Evolutionary conservation across 1,139 yeast genomes (phyloP).

Genomic region (Nadsonia starkeyi-henricii): DNA sequence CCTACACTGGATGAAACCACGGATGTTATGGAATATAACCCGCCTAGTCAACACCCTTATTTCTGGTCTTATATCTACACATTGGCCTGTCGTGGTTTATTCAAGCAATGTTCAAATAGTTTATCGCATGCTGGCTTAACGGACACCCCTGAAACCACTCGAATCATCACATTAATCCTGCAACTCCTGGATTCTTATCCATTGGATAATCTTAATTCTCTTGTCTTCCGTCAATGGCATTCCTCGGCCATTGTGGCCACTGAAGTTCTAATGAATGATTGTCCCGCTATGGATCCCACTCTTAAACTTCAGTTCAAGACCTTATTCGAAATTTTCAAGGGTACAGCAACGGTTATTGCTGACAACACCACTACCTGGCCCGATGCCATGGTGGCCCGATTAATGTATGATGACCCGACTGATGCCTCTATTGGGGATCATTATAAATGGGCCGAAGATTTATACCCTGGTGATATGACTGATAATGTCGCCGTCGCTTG

Average conservation of each 20-base stretch:
- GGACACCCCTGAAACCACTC: conserved; percentile 10
- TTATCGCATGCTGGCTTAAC: conserved; percentile 8
- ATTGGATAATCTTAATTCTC: neutral
- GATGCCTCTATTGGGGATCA: conserved; percentile 32
- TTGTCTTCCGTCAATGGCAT: conserved; percentile 16
- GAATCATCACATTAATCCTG: conserved; percentile 13
- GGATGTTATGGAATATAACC: conserved; percentile 22
- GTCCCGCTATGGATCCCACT: conserved; percentile 7
- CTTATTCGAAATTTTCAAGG: conserved; percentile 25
- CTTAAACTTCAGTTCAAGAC: conserved; percentile 10
- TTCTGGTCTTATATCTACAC: conserved; percentile 58
- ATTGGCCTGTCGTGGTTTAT: conserved; percentile 48
- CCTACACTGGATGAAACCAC: conserved; percentile 10
- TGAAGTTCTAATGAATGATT: conserved; percentile 6
- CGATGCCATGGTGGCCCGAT: conserved; percentile 49
- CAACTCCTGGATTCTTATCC: conserved; percentile 9
- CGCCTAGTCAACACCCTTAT: conserved; percentile 39
- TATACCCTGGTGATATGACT: conserved; percentile 27
- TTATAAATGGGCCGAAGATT: conserved; percentile 21
- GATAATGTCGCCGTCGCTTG: conserved; percentile 50
- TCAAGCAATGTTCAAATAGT: conserved; percentile 32
- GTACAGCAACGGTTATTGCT: conserved; percentile 39
- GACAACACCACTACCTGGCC: conserved; percentile 49
- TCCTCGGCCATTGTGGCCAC: conserved; percentile 10
- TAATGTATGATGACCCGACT: conserved; percentile 49